Evolutionary conservation across 2,329 filamentous ascomycete species (phyloP), one percentile per base, ranked within the genome.

Genomic region (Pleomassaria siparia): DNA sequence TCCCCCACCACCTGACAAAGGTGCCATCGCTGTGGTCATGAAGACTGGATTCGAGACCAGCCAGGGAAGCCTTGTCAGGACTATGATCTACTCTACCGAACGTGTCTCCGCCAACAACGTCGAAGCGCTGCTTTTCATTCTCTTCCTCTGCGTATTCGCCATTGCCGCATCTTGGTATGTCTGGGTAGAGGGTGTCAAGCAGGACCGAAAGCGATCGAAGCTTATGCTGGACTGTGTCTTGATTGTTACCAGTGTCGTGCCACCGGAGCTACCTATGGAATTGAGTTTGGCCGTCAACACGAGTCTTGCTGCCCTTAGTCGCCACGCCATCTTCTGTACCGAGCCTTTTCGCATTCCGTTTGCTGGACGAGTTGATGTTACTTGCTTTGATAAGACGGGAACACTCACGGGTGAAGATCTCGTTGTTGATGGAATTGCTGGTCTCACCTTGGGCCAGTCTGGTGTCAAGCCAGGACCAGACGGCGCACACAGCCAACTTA

Each of bases 21-120:
- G 94, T 44, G 94, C 91, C 28, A 83, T 97, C 78, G 94, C 91
- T 52, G 83, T 99, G 54, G 90, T 99, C 37, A 87, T 91, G 65
- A 97, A 96, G 81, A 99, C 94, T 44, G 94, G 94, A 11, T 99
- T 99, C 64, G 95, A 99, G 75, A 99, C 94, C 10, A 97, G 92
- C 47, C 95, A 99, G 74, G 94, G 94, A 54, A 96, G 91, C 72
- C 82, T 99, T 50, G 94, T 99, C 51, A 88, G 94, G 53, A 99
- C 94, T 59, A 99, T 99, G 94, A 99, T 99, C 65, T 99, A 96
- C 77, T 96, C 95, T 1, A 99, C 94, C 1, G 94, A 99, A 73
- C 90, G 92, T 57, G 92, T 99, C 20, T 97, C 92, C n/a, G 94
- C 94, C 60, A 96, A 96, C 76, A 97, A 99, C 66, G 86, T 86